phyloP scores from a whole-genome alignment of 805 yeast genomes.

The Kodamaea kaohsiungensis region DNA sequence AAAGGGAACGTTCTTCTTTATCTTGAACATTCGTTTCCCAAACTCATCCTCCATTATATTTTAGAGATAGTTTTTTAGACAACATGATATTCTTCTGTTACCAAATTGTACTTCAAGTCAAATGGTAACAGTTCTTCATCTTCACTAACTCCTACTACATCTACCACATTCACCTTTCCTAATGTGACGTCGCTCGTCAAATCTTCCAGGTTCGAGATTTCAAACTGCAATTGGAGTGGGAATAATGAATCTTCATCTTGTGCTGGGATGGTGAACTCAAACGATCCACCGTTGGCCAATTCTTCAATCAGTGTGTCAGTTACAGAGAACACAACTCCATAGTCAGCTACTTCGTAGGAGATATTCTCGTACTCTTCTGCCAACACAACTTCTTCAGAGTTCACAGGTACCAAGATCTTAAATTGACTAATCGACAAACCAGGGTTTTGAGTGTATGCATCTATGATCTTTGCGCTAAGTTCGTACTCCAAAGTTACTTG shows the following conservation, averaged over 20 bases:
- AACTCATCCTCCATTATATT: no score
- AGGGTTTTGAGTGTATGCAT: conserved; percentile 20
- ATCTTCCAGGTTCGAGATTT: conserved; percentile 44
- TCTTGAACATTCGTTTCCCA: no score
- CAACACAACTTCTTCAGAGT: conserved; percentile 53
- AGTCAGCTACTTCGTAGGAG: conserved; percentile 59
- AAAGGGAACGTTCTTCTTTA: not conserved
- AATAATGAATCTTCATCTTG: conserved; percentile 80
- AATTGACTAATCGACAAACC: conserved; percentile 30
- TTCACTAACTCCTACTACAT: conserved; percentile 52
- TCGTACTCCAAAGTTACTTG: conserved; percentile 91
- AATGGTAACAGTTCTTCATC: conserved; percentile 65
- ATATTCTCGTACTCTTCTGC: conserved; percentile 49
- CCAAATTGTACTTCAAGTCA: conserved; percentile 58
- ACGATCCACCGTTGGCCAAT: conserved; percentile 57
- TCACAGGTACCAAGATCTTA: conserved; percentile 57
- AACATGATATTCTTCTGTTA: conserved; percentile 45
- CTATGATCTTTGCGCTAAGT: conserved; percentile 46
- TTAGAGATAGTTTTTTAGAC: conserved; percentile 1
- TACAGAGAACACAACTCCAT: conserved; percentile 69
- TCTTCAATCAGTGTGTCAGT: conserved; percentile 53
- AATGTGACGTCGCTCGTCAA: conserved; percentile 47
- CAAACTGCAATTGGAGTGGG: conserved; percentile 80
- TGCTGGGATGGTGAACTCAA: conserved; percentile 76
- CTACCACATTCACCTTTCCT: conserved; percentile 65